Conservation (phyloP, 768 basidiomycete species). For the Amyloporia xantha region DNA sequence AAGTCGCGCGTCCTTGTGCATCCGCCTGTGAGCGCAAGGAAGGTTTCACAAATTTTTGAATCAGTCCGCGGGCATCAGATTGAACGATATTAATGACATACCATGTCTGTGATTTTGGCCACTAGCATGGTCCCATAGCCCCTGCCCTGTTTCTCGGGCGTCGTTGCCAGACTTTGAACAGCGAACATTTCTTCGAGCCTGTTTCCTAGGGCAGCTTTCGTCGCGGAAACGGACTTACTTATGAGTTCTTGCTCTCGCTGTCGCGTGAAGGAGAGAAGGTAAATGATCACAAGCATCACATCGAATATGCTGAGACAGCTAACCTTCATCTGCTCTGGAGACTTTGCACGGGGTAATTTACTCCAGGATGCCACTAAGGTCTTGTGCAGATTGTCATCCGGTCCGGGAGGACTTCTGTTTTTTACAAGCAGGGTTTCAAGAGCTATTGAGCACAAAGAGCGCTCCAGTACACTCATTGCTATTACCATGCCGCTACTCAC, state of each 20-base stretch:
- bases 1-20: slow-evolving; percentile 7
- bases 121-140: slow-evolving; percentile 3
- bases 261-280: background rate
- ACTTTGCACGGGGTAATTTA: background rate
- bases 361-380: background rate
- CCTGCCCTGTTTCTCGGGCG: slow-evolving; percentile 3
- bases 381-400: background rate
- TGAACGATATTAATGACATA: background rate
- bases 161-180: background rate
- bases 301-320: background rate
- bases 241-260: background rate
- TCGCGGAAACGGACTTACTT: background rate
- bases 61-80: background rate
- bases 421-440: background rate
- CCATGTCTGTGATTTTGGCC: background rate
- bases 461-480: background rate
- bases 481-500: background rate
- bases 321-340: background rate
- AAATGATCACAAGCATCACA: background rate
- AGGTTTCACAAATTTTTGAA: background rate
- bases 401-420: background rate
- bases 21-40: slow-evolving; percentile 11
- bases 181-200: background rate
- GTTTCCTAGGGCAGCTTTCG: background rate
- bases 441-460: too few species aligned